Evolutionary conservation across 164 flowering plant genomes (phyloP).

Genomic region (Vitis rupestris): DNA sequence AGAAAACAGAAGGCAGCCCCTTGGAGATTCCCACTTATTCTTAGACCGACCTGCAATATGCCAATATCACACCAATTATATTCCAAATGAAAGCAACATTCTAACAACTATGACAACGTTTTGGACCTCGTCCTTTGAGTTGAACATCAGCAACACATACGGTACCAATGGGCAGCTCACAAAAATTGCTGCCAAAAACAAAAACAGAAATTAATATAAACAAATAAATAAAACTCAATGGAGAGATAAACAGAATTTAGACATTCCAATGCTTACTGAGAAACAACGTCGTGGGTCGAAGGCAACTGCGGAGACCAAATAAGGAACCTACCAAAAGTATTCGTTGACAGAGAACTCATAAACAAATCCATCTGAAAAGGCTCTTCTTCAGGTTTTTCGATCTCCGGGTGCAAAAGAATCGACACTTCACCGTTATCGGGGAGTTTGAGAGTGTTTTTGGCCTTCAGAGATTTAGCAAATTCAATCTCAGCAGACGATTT

Average conservation of each 20-base stretch:
- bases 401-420: slow-evolving; percentile 40
- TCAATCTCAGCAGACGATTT: slow-evolving; percentile 61
- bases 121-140: slow-evolving; percentile 84
- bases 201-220: neutral
- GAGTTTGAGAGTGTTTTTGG: slow-evolving; percentile 42
- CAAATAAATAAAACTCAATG: neutral
- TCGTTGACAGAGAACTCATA: slow-evolving; percentile 52
- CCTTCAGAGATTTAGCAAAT: slow-evolving; percentile 46
- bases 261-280: slow-evolving; percentile 45
- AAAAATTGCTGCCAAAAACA: slow-evolving; percentile 51
- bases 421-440: slow-evolving; percentile 38
- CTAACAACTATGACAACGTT: neutral
- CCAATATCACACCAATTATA: neutral
- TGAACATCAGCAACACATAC: slow-evolving; percentile 92
- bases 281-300: slow-evolving; percentile 83
- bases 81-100: slow-evolving; percentile 3
- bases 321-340: slow-evolving; percentile 66
- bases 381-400: slow-evolving; percentile 15
- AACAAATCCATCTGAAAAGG: slow-evolving; percentile 42
- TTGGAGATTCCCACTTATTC: slow-evolving; percentile 91
- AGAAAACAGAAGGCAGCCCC: slow-evolving; percentile 90
- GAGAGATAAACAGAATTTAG: neutral
- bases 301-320: slow-evolving; percentile 80
- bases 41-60: slow-evolving; percentile 65
- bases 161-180: slow-evolving; percentile 75